Base-by-base conservation (phyloP, 805 yeast genomes). In the Candida methanosorbosa region DNA sequence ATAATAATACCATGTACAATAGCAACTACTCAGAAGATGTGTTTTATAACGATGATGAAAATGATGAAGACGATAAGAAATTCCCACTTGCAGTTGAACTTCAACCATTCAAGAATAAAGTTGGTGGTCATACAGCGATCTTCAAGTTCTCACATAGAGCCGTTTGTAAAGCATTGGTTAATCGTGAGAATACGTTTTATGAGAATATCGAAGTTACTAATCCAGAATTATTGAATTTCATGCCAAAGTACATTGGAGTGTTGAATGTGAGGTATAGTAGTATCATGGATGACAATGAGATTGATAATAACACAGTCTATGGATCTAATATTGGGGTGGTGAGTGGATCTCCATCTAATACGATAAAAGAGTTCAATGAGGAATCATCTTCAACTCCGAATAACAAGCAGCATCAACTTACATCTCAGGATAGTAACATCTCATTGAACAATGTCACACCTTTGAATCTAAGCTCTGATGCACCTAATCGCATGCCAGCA, bases 91-190 rank as follows among this genome's bases (percentile, higher is more conserved):
- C 95, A 1, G 95, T 88, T 1, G 97, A 90, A 54, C 61, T 90
- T 38, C 75, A 84, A 35, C 97, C 97, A 2, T 90, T 88, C 59
- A 78, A 80, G 37, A 87, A 92, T 53, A 87, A 84, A 52, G 97
- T 92, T 17, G 99, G 99, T 7, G 99, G 99, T 0, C 99, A 92
- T 54, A 90, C 97, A 0, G 97, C 97, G 2, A 87, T 92, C 24
- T 92, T 90, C 62, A 73, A 90, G 43, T 92, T 92, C 53, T 81
- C 94, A 4, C 83, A 78, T 45, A 68, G 84, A 38, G 97, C 97
- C 0, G 95, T 92, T 14, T 92, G 97, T 57, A 92, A 92, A 57
- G 92, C 92, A 1, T 64, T 94, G 40, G 85, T 87, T 40, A 86
- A 84, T 48, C 69, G 95, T 38, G 99, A 92, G 52, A 85, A 92